Base-by-base conservation (phyloP, 805 yeast genomes). In the Kluyveromyces siamensis region DNA sequence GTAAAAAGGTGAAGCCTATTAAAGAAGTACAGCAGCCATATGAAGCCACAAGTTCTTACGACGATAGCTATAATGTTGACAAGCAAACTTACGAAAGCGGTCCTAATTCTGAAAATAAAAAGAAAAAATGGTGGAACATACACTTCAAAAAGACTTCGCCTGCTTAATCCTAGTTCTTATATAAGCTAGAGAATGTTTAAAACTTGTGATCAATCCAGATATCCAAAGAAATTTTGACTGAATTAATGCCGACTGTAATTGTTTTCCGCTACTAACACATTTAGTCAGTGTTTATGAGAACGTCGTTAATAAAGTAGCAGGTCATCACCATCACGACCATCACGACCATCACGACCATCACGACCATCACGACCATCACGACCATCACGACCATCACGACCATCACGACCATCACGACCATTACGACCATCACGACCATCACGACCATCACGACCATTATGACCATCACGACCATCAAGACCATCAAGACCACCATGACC, bases 11-110 rank as follows among this genome's bases (percentile, higher is more conserved):
- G 8, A 41, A n/a, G 16, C 19, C 19, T n/a, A 38, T 37, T 5
- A 11, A 21, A 5, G 36, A 43, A 16, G 39, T 14, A 16, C 38
- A 30, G 17, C 42, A 44, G 35, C 18, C 33, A 9, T 41, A 37
- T 17, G 51, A 45, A 35, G 40, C 45, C 10, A 45, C 53, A 16
- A 49, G 55, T 47, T 54, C 58, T 9, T 38, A 16, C 16, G 46
- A 41, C 13, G 55, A 50, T 36, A 46, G 55, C 13, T 50, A 50
- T 37, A 54, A 53, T 17, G 42, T 48, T 18, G 57, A 55, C 37
- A 55, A 55, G 44, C 50, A 52, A 14, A 55, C 58, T 2, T 45
- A 48, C 40, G 51, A 50, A 41, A 53, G 55, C 41, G 52, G 50
- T n/a, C 25, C 36, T 21, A 43, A 13, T 19, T 10, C n/a, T 13